Conservation (phyloP, 306 rosid genomes). For the Vachellia pachyceras region DNA sequence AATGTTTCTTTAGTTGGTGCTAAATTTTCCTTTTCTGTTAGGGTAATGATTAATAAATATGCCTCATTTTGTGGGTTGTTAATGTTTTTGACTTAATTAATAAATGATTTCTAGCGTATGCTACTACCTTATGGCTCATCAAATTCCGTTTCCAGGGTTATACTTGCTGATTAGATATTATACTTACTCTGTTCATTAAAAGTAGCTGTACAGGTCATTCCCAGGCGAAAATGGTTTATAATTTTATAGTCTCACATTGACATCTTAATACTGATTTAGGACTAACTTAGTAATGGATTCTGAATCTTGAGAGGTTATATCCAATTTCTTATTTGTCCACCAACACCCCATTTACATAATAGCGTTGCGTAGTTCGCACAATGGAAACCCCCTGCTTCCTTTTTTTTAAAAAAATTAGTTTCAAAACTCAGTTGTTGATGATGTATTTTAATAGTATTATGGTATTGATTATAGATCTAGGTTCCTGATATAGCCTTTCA, state of each 20-base stretch:
- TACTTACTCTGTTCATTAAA: background rate
- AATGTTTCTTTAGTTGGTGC: background rate
- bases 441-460: background rate
- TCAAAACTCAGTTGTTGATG: background rate
- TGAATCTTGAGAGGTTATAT: background rate
- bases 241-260: background rate
- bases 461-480: background rate
- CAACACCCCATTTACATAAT: background rate
- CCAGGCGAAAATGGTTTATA: background rate
- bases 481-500: background rate
- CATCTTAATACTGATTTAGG: background rate
- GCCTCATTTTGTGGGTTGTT: background rate
- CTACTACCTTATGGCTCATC: background rate
- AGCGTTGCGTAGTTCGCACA: background rate
- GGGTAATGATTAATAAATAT: background rate
- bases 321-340: background rate
- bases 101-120: background rate
- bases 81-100: background rate
- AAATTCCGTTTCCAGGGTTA: constrained; percentile 11
- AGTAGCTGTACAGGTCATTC: background rate
- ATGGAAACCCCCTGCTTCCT: background rate
- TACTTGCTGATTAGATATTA: background rate
- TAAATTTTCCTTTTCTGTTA: background rate
- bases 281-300: background rate
- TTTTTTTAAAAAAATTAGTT: background rate